These are phyloP conservation scores for Akebia trifoliata DNA, from an alignment of 164 flowering plant genomes.

Conservation along the genomic window DNA sequence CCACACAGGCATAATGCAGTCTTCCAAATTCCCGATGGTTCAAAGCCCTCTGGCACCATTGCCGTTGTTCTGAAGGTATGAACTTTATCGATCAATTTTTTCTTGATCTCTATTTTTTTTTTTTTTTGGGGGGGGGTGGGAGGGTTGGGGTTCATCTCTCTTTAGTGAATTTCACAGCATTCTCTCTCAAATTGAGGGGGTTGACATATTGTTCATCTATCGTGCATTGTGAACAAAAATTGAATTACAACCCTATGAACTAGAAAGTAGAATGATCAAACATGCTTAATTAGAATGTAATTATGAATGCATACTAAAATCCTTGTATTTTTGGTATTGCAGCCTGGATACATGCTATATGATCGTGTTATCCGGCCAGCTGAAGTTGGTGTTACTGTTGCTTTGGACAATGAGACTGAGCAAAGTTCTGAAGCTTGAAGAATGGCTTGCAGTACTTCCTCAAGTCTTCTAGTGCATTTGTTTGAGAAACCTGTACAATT, in stretches of 20 bases:
- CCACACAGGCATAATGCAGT: conserved; percentile 81
- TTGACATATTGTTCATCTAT: too few relatives aligned
- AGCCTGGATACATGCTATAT: conserved; percentile 72
- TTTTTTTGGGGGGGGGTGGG: too few relatives aligned
- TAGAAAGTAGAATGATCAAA: neutral
- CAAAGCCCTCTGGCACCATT: conserved; percentile 72
- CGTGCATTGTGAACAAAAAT: too few relatives aligned
- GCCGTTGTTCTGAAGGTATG: conserved; percentile 80
- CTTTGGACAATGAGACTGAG: conserved; percentile 19
- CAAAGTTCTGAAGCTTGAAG: conserved; percentile 24
- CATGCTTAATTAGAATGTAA: neutral
- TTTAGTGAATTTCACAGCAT: too few relatives aligned
- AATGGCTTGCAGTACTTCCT: neutral
- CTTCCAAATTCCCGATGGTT: conserved; percentile 69
- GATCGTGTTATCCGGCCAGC: conserved; percentile 84
- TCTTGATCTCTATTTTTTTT: neutral
- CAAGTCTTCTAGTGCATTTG: neutral
- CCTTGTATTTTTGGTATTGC: conserved; percentile 21
- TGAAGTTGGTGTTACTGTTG: conserved; percentile 78
- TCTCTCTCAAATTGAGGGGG: too few relatives aligned
- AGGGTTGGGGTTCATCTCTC: too few relatives aligned
- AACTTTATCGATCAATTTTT: neutral
- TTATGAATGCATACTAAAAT: too few relatives aligned
- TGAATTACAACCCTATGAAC: too few relatives aligned
- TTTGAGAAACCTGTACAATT: neutral